Base-by-base conservation (phyloP, 2,329 filamentous ascomycete genomes). In the Penicillium aurantiogriseum region DNA sequence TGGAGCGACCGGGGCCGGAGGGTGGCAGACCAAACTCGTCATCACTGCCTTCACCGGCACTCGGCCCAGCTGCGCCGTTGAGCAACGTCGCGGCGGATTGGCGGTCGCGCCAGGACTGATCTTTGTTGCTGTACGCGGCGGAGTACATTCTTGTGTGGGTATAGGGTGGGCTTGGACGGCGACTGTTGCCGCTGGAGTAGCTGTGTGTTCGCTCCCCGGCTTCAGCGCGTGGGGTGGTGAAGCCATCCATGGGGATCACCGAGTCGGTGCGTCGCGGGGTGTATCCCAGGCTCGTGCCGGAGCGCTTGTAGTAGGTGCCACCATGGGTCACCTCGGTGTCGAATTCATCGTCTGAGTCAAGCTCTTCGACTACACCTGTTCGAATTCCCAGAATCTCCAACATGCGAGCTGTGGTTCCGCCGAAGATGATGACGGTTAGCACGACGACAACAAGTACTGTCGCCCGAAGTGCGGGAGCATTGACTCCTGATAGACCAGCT, bases 391-490 rank as follows among this genome's bases (percentile, higher is more conserved):
- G 79, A 54, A 99, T 99, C 73, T 99, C 94, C 19, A 99, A 81
- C 94, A 99, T 99, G 55, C 93, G 88, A 13, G 93, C 92, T 0
- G 94, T 99, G 7, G 94, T 99, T 51, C 94, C 94, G 54, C 94
- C 94, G 68, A 99, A 99, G 61, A 99, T 97, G 76, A 99, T 99
- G 67, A 99, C 94, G 0, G 94, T 97, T 59, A 99, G 80, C 67
- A 99, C 93, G 5, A 99, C 94, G 0, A 97, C 94, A 10, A 99
- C 92, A 11, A 99, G 81, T n/a, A 99, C 93, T 0, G 94, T 99
- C 7, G 94, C 94, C 66, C 92, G 89, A 36, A 99, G 81, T 0
- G 91, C 90, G 57, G 88, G 88, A 0, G 87, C 87, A 70, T 96
- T 94, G 52, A 87, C 85, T 45, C 92, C 94, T 0, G 85, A 88